Conservation (phyloP, 768 basidiomycete species). For the Amanita pseudoporphyria region DNA sequence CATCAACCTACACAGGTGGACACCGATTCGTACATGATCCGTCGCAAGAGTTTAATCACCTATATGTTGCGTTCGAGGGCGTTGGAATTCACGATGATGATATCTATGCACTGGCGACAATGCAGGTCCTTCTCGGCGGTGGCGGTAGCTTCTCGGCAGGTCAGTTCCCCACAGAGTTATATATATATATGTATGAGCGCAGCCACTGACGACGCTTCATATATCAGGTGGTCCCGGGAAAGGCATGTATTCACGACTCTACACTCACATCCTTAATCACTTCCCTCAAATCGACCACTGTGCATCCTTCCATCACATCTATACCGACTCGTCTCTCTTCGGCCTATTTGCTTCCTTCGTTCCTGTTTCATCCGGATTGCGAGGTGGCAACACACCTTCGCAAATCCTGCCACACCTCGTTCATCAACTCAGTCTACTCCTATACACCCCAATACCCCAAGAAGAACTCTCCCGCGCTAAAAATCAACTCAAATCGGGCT, state of each 20-base stretch:
- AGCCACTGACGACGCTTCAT: conserved; percentile 7
- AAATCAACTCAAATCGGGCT: conserved; percentile 87
- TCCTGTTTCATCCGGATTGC: conserved; percentile 45
- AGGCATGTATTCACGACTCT: conserved; percentile 97
- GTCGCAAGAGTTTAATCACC: conserved; percentile 74
- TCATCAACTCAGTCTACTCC: conserved; percentile 76
- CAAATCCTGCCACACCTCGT: conserved; percentile 79
- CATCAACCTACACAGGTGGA: conserved; percentile 83
- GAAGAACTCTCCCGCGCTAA: conserved; percentile 79
- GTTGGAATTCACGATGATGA: conserved; percentile 86
- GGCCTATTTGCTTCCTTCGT: conserved; percentile 84
- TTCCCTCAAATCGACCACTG: conserved; percentile 93
- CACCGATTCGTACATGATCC: conserved; percentile 56
- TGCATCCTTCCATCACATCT: conserved; percentile 95
- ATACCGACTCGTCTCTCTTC: conserved; percentile 88
- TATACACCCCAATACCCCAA: conserved; percentile 57
- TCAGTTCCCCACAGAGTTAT: conserved; percentile 17
- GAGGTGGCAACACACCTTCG: conserved; percentile 52
- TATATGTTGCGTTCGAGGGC: conserved; percentile 90
- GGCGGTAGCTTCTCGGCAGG: conserved; percentile 95
- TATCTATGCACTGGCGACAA: conserved; percentile 86
- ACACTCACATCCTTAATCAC: conserved; percentile 93
- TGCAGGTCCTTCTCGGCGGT: conserved; percentile 92
- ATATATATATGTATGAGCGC: background rate
- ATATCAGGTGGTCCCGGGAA: conserved; percentile 84